Evolutionary conservation across 305 asterid species (phyloP).

Genomic region (Fraxinus platypoda): DNA sequence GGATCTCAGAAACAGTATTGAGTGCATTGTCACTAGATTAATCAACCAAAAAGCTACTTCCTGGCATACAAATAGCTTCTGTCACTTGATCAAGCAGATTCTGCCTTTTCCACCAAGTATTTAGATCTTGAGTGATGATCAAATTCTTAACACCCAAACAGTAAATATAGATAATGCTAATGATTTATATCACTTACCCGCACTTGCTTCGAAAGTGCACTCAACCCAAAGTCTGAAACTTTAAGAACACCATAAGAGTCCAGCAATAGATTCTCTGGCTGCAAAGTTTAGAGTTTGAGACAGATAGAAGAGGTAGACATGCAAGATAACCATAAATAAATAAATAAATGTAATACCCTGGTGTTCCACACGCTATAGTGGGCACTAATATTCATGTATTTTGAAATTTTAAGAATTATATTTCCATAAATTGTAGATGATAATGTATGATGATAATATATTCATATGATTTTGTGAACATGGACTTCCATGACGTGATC

Average conservation of each 20-base stretch:
- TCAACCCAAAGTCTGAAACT: conserved; percentile 82
- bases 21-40: neutral
- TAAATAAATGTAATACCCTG: neutral
- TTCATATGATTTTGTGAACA: neutral
- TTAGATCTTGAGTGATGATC: neutral
- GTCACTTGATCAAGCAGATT: neutral
- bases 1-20: neutral
- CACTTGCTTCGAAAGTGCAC: conserved; percentile 75
- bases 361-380: neutral
- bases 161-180: neutral
- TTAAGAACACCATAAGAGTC: conserved; percentile 64
- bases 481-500: neutral
- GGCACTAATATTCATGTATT: neutral
- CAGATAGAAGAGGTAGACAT: conserved; percentile 6
- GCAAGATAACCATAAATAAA: neutral
- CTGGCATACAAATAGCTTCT: neutral
- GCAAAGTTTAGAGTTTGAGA: conserved; percentile 28
- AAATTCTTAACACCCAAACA: neutral
- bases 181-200: conserved; percentile 40
- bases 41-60: neutral
- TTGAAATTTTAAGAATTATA: neutral
- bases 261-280: conserved; percentile 85
- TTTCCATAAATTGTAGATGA: neutral
- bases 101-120: neutral
- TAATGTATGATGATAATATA: neutral